These are phyloP conservation scores for Exophiala aquamarina DNA, from an alignment of 2,329 filamentous ascomycete species.

Conservation along the genomic window DNA sequence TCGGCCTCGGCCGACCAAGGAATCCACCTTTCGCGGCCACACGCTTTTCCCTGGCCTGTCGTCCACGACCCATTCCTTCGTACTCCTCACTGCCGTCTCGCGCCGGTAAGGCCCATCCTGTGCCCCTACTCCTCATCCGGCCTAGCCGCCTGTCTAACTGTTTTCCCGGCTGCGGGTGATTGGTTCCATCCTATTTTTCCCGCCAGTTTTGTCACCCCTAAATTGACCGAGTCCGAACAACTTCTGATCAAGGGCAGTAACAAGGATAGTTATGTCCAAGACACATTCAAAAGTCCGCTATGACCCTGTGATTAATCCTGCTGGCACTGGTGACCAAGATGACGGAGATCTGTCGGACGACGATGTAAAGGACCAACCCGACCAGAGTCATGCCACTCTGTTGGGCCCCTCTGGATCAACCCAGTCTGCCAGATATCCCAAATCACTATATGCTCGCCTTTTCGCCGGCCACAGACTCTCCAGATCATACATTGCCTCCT, in stretches of 20 bases:
- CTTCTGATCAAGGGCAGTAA: neutral
- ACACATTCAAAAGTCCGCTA: conserved; percentile 15
- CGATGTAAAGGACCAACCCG: conserved; percentile 3
- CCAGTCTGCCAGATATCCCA: conserved; percentile 11
- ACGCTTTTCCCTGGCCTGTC: too few species aligned
- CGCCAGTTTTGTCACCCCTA: too few species aligned
- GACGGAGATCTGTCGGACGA: conserved; percentile 22
- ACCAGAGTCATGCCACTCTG: conserved; percentile 13
- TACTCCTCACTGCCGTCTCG: neutral
- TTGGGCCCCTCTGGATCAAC: conserved; percentile 7
- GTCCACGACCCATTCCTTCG: too few species aligned
- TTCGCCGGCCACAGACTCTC: conserved; percentile 22
- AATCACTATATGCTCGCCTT: conserved; percentile 11
- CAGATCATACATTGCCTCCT: conserved; percentile 26
- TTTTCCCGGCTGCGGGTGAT: too few species aligned
- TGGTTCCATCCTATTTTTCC: too few species aligned
- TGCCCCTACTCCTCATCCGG: neutral
- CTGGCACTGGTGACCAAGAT: conserved; percentile 6
- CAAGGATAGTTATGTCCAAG: neutral
- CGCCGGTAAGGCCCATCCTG: neutral
- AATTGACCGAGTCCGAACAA: too few species aligned
- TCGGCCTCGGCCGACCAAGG: neutral
- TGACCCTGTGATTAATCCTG: conserved; percentile 13
- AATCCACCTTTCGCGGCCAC: too few species aligned
- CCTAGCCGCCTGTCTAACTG: too few species aligned